Conservation (phyloP, 2,329 filamentous ascomycete species). For the Juglanconis oblonga region DNA sequence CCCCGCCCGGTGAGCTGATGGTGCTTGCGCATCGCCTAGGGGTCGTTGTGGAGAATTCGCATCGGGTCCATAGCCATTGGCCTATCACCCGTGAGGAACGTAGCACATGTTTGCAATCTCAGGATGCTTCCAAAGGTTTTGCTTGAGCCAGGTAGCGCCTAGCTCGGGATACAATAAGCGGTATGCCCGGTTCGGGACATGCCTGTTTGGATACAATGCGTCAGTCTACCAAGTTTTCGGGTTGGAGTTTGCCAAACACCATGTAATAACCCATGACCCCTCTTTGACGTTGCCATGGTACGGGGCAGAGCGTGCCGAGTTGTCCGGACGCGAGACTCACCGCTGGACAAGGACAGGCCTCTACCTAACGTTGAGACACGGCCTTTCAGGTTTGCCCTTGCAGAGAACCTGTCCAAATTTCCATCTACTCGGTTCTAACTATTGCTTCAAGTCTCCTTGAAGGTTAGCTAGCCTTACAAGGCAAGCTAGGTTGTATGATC, state of each 20-base stretch:
- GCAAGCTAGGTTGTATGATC: too few relatives aligned
- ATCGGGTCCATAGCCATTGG: neutral
- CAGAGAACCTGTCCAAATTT: too few relatives aligned
- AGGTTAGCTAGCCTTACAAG: too few relatives aligned
- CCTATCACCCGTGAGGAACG: neutral
- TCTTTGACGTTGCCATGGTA: neutral
- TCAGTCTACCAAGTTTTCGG: neutral
- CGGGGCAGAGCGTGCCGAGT: neutral
- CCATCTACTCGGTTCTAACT: too few relatives aligned
- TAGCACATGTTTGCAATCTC: neutral
- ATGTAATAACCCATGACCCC: neutral
- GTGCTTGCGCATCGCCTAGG: too few relatives aligned
- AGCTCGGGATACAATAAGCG: neutral
- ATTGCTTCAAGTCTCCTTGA: too few relatives aligned
- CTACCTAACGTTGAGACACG: too few relatives aligned
- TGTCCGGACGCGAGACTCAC: neutral
- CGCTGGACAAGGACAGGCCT: too few relatives aligned
- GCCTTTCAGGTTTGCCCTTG: too few relatives aligned
- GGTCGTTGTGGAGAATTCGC: neutral
- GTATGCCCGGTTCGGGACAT: neutral
- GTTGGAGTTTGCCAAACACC: neutral
- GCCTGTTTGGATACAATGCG: neutral
- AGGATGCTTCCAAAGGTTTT: neutral
- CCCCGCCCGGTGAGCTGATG: too few relatives aligned
- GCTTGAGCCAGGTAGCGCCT: neutral